phyloP scores from a whole-genome alignment of 345 rosid species.

The Viola odorata region DNA sequence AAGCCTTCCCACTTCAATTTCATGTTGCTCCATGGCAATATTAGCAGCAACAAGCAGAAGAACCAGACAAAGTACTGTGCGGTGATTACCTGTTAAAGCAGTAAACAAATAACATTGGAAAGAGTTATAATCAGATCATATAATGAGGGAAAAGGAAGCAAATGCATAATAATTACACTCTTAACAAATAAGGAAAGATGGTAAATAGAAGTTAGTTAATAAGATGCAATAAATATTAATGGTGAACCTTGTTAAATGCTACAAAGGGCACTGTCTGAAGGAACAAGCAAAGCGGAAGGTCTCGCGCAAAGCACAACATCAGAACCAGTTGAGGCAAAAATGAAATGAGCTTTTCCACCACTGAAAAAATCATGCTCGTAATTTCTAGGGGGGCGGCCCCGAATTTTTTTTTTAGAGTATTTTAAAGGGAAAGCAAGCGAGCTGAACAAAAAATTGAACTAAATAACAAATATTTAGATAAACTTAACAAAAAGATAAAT shows the following conservation, averaged over 20 bases:
- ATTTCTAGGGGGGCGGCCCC: too few species aligned
- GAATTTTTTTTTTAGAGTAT: too few species aligned
- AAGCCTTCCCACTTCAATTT: conserved; percentile 68
- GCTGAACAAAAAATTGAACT: too few species aligned
- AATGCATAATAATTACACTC: not conserved
- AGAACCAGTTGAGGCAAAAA: conserved; percentile 77
- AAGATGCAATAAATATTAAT: not conserved
- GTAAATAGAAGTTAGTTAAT: not conserved
- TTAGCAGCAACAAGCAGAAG: conserved; percentile 73
- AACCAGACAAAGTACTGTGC: conserved; percentile 92
- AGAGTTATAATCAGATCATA: not conserved
- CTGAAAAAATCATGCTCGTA: conserved; percentile 48
- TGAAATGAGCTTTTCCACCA: conserved; percentile 77
- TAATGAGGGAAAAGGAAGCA: not conserved
- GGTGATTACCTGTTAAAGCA: conserved; percentile 50
- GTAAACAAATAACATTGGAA: not conserved
- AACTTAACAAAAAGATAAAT: too few species aligned
- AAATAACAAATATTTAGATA: too few species aligned
- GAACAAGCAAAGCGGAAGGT: conserved; percentile 68
- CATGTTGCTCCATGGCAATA: conserved; percentile 86
- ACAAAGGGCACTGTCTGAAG: conserved; percentile 89
- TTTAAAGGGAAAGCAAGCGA: too few species aligned
- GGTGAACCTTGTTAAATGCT: conserved; percentile 75
- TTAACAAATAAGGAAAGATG: not conserved
- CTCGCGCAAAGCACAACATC: conserved; percentile 46